Evolutionary conservation across 2,329 filamentous ascomycete genomes (phyloP), one percentile per base, ranked within the genome.

Genomic region (Davidsoniella eucalypti): DNA sequence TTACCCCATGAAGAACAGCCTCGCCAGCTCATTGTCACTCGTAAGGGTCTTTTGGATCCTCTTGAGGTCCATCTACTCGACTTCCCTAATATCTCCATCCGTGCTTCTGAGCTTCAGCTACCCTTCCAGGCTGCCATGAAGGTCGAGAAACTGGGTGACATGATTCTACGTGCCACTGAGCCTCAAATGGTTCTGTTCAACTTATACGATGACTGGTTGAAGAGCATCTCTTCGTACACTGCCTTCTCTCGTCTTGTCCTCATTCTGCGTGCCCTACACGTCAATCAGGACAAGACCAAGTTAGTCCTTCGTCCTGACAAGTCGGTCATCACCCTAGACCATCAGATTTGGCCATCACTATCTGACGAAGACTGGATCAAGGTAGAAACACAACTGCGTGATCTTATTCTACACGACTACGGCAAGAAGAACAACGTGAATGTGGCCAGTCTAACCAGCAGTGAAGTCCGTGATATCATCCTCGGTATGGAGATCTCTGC

Each of bases 371-470:
- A 94, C 55, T 98, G 92, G 92, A 92, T 98, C 67, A 95, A 95
- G 76, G 87, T 98, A n/a, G 92, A 98, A 72, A 87, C 87, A 43
- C 86, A 94, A 62, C 71, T 98, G 40, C 82, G 92, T 64, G 92
- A 98, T 70, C 70, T 98, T 56, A 98, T 98, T 59, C 64, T 98
- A 57, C 95, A 96, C 58, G 92, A 98, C 63, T 98, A 98, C 63
- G 92, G 92, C 62, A 98, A 96, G 77, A 98, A 98, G 76, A 98
- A 98, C 72, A 98, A 96, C 58, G 92, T 98, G 70, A 98, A 98
- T 59, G 90, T 92, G 10, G 93, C 93, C 14, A 94, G 87, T 64
- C 73, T 98, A 66, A 98, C 92, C 1, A 94, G 80, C 62, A 94
- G 85, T 59, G 92, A 98, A 76, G 92, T 98, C 47, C 82, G 92